Percentiles rank a stretch among this genome's conserved stretches.
These are phyloP conservation scores for Populus deltoides DNA, from an alignment of 345 rosid genomes.

Conservation along the genomic window DNA sequence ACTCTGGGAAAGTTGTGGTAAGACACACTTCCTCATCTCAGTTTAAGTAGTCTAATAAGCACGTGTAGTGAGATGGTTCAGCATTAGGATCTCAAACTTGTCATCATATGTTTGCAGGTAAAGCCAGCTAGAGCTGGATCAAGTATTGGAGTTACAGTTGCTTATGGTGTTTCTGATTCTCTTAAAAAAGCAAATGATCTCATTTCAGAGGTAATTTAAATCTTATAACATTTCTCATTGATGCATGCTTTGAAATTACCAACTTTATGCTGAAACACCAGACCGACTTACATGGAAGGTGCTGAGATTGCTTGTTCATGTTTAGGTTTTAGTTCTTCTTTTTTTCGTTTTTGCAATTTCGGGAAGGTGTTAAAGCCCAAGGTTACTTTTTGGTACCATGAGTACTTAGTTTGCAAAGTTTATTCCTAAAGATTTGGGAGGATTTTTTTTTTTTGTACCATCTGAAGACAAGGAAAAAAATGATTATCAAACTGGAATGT, in stretches of 20 bases:
- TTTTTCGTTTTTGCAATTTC: neutral
- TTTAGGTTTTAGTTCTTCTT: neutral
- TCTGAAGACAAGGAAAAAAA: neutral
- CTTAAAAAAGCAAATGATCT: slow-evolving; percentile 63
- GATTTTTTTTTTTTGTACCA: no score
- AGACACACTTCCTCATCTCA: slow-evolving; percentile 29
- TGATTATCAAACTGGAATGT: slow-evolving; percentile 3
- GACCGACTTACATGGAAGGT: neutral
- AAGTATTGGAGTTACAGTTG: slow-evolving; percentile 93
- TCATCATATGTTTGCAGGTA: slow-evolving; percentile 45
- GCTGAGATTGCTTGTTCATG: neutral
- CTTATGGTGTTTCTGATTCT: slow-evolving; percentile 78
- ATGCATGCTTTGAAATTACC: neutral
- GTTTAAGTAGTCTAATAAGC: slow-evolving; percentile 2
- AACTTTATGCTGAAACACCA: neutral
- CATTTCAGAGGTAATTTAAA: slow-evolving; percentile 58
- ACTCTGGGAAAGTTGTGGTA: slow-evolving; percentile 85
- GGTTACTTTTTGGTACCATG: no score
- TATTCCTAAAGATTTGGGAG: no score
- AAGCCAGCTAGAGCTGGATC: slow-evolving; percentile 94
- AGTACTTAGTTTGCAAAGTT: no score
- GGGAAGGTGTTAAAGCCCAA: neutral
- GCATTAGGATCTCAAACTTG: slow-evolving; percentile 12
- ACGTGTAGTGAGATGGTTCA: slow-evolving; percentile 12
- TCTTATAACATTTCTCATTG: neutral